Percentiles rank a stretch among this genome's conserved stretches.
These are phyloP conservation scores for Boletellus emodensis DNA, from an alignment of 768 basidiomycete species.

Conservation along the genomic window DNA sequence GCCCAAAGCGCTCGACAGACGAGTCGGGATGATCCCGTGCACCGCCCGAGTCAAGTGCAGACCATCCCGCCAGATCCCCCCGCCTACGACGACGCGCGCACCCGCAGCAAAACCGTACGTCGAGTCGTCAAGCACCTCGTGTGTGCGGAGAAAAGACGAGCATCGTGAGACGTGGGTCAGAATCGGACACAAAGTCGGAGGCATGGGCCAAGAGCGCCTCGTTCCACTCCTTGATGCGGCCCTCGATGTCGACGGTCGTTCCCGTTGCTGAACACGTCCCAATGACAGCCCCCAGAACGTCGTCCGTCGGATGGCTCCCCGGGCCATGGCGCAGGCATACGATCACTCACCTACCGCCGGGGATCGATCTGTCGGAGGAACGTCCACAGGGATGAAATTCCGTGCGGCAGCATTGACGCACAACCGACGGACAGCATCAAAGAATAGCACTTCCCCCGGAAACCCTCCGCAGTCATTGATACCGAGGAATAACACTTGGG, in stretches of 20 bases:
- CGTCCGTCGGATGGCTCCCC: not conserved
- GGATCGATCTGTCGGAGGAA: constrained; percentile 13
- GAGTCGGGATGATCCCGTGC: too few species aligned
- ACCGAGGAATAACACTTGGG: constrained; percentile 9
- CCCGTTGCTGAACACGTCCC: not conserved
- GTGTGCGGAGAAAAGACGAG: too few species aligned
- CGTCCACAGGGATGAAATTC: constrained; percentile 13
- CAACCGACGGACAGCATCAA: constrained; percentile 6
- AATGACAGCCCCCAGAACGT: not conserved
- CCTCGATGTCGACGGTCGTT: not conserved
- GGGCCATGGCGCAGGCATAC: too few species aligned
- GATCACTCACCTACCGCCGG: not conserved
- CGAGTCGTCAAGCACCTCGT: too few species aligned
- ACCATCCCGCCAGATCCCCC: too few species aligned
- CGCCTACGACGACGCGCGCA: too few species aligned
- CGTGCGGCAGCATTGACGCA: not conserved
- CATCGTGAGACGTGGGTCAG: too few species aligned
- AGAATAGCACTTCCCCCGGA: not conserved
- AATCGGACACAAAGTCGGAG: not conserved
- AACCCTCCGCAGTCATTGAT: constrained; percentile 11
- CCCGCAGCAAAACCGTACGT: too few species aligned
- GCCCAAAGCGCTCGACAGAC: too few species aligned
- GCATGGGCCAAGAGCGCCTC: not conserved
- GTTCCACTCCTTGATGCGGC: constrained; percentile 8
- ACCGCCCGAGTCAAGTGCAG: too few species aligned